Evolutionary conservation across 805 yeast genomes (phyloP).

Genomic region (Saccharomycopsis oosterbeekiorum): DNA sequence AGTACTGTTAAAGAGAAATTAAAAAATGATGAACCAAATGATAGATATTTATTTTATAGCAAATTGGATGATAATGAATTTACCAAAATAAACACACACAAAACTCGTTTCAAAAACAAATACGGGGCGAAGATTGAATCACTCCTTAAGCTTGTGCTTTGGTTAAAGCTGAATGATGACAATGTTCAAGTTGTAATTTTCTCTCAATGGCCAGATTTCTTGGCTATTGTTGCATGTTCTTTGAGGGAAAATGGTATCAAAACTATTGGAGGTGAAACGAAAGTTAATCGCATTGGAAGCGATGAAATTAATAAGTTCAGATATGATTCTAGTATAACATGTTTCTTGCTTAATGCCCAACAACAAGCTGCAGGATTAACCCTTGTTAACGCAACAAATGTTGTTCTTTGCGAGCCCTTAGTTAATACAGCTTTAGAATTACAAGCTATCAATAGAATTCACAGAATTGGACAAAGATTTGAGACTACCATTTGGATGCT

Average conservation of each 20-base stretch:
- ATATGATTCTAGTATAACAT: slow-evolving; percentile 53
- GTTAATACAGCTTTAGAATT: slow-evolving; percentile 79
- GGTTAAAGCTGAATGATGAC: slow-evolving; percentile 35
- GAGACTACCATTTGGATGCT: slow-evolving; percentile 91
- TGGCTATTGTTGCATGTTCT: slow-evolving; percentile 58
- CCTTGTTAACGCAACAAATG: slow-evolving; percentile 84
- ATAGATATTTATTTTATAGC: slow-evolving; percentile 20
- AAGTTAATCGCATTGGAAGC: not conserved
- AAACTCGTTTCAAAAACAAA: slow-evolving; percentile 29
- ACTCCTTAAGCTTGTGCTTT: slow-evolving; percentile 62
- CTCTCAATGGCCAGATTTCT: slow-evolving; percentile 80
- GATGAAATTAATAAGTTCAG: slow-evolving; percentile 49
- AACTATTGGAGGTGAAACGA: slow-evolving; percentile 39
- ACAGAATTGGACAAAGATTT: slow-evolving; percentile 79
- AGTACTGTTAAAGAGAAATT: not conserved
- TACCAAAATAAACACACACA: slow-evolving; percentile 35
- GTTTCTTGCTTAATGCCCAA: slow-evolving; percentile 75
- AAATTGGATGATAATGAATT: slow-evolving; percentile 35
- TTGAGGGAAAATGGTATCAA: slow-evolving; percentile 47
- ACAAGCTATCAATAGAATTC: slow-evolving; percentile 88
- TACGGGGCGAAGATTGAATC: slow-evolving; percentile 86
- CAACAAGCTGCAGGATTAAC: slow-evolving; percentile 89
- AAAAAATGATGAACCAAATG: slow-evolving; percentile 3
- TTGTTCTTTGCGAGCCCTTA: slow-evolving; percentile 85
- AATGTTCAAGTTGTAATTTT: slow-evolving; percentile 72